These are phyloP conservation scores for Pythium brachiatum DNA, from an alignment of 352 stramenopile genomes.

Conservation along the genomic window DNA sequence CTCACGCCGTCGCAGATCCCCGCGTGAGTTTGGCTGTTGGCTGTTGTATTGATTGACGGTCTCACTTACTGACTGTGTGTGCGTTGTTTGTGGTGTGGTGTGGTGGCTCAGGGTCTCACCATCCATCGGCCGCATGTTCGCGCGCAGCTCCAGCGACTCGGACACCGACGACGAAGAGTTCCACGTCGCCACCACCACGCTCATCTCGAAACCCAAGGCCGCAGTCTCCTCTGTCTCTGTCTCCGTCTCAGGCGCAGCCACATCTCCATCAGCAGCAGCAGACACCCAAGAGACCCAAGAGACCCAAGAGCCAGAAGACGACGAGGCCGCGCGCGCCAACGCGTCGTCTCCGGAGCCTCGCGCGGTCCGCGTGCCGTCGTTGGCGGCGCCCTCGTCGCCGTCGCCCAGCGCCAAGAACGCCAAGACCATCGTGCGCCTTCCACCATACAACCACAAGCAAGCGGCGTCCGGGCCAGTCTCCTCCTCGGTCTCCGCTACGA, in stretches of 20 bases:
- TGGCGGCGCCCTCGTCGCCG: slow-evolving; percentile 21
- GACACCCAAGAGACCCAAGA: no score
- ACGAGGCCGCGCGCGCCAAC: slow-evolving; percentile 11
- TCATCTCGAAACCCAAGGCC: slow-evolving; percentile 1
- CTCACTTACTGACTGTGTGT: slow-evolving; percentile 1
- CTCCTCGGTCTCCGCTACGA: neutral
- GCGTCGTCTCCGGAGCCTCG: slow-evolving; percentile 17
- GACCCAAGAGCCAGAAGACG: neutral
- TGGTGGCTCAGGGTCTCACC: slow-evolving; percentile 13
- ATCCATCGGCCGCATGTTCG: slow-evolving; percentile 16
- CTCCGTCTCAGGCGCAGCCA: neutral
- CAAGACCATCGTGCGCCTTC: slow-evolving; percentile 14
- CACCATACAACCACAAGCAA: neutral
- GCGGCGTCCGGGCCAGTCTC: neutral
- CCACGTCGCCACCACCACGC: neutral
- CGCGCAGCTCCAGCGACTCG: slow-evolving; percentile 2
- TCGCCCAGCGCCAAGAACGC: slow-evolving; percentile 22
- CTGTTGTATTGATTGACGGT: neutral
- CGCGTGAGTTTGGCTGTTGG: slow-evolving; percentile 5
- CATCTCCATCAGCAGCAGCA: neutral
- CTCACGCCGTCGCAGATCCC: slow-evolving; percentile 30
- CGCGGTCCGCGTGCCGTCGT: slow-evolving; percentile 13
- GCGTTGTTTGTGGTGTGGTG: neutral
- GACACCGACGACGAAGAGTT: slow-evolving; percentile 15
- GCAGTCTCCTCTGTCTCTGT: neutral